Conservation (phyloP, 176 grass and related monocot genomes). For the Avena eriantha region DNA sequence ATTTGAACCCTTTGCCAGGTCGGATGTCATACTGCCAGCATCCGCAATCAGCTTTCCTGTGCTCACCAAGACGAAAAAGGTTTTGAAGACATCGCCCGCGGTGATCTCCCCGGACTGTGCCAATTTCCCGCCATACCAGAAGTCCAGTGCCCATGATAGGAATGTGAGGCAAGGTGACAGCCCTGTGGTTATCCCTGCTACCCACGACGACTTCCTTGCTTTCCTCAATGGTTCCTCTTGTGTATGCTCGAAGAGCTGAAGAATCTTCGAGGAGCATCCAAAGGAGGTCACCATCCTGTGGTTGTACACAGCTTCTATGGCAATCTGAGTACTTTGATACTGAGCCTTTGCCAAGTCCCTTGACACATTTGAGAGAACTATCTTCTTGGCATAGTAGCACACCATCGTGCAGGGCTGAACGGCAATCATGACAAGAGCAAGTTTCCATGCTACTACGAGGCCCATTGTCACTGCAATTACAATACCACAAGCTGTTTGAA, state of each 20-base stretch:
- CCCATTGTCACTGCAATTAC: slow-evolving; percentile 88
- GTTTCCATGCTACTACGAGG: slow-evolving; percentile 91
- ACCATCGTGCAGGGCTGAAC: slow-evolving; percentile 87
- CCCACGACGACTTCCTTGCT: slow-evolving; percentile 92
- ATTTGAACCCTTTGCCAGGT: slow-evolving; percentile 92
- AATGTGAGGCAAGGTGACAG: slow-evolving; percentile 91
- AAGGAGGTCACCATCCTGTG: slow-evolving; percentile 99
- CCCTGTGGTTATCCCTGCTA: slow-evolving; percentile 86
- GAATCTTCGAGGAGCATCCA: slow-evolving; percentile 76
- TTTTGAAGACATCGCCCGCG: slow-evolving; percentile 95
- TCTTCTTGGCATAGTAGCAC: slow-evolving; percentile 93
- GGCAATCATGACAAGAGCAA: slow-evolving; percentile 99
- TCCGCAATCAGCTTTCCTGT: slow-evolving; percentile 97
- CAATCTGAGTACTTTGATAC: slow-evolving; percentile 92
- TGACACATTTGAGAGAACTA: slow-evolving; percentile 93
- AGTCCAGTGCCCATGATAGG: slow-evolving; percentile 95
- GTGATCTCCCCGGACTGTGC: slow-evolving; percentile 84
- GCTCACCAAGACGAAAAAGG: slow-evolving; percentile 97
- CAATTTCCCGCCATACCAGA: slow-evolving; percentile 97
- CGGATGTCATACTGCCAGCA: slow-evolving; percentile 98
- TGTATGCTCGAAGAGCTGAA: slow-evolving; percentile 77
- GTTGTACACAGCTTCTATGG: slow-evolving; percentile 95
- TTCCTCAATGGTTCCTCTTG: slow-evolving; percentile 85
- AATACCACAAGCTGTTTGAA: slow-evolving; percentile 90
- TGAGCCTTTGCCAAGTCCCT: slow-evolving; percentile 86